phyloP scores from a whole-genome alignment of 2,329 filamentous ascomycete genomes.

The Exophiala alcalophila region DNA sequence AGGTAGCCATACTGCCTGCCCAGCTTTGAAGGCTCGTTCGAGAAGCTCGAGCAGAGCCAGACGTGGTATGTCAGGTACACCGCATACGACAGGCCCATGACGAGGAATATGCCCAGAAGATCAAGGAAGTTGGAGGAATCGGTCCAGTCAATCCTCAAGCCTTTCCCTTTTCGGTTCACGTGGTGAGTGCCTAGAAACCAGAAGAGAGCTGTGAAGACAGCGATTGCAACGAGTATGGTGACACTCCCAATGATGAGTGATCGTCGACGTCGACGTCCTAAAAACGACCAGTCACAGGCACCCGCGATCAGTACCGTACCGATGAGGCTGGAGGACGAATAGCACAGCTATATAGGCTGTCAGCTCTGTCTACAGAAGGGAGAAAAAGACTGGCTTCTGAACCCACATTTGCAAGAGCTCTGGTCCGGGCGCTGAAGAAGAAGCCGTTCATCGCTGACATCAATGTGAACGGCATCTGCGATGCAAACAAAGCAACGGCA shows the following conservation, averaged over 20 bases:
- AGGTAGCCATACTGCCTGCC: background rate
- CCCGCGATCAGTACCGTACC: background rate
- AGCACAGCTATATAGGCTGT: background rate
- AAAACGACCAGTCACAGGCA: background rate
- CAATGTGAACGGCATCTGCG: background rate
- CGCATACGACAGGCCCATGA: background rate
- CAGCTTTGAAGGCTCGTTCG: background rate
- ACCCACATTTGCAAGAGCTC: background rate
- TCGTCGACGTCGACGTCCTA: background rate
- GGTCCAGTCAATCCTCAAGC: background rate
- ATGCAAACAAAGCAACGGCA: background rate
- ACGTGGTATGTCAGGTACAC: background rate
- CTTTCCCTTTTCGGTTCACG: background rate
- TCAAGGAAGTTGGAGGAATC: background rate
- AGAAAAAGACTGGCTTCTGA: background rate
- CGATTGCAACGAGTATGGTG: no score
- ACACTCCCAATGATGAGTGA: no score
- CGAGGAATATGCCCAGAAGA: background rate
- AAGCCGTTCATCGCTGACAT: background rate
- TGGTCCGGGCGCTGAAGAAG: background rate
- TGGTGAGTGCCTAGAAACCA: background rate
- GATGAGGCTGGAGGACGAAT: background rate
- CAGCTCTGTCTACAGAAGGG: background rate
- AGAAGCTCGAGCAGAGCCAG: background rate
- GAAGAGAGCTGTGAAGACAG: no score